phyloP scores from a whole-genome alignment of 1,284 basidiomycete genomes.

The Ceratobasidium sp. region DNA sequence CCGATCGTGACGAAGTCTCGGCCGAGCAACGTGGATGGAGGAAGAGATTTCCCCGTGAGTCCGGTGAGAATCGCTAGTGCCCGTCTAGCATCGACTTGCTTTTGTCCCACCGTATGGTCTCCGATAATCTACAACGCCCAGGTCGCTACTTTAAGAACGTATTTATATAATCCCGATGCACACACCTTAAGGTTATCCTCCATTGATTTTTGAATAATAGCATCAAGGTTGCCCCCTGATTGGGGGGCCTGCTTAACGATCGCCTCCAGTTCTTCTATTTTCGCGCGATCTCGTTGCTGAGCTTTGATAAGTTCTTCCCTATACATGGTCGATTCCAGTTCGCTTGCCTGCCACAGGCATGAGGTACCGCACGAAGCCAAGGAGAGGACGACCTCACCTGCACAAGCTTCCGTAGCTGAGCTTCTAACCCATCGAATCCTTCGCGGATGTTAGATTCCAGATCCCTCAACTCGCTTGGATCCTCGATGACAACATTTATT shows the following conservation, averaged over 20 bases:
- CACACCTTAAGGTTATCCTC: conserved; percentile 25
- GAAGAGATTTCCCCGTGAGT: conserved; percentile 27
- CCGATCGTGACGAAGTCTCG: conserved; percentile 29
- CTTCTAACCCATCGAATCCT: conserved; percentile 10
- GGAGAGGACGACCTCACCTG: not conserved
- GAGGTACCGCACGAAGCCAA: not conserved
- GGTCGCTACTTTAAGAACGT: not conserved
- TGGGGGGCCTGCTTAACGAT: not conserved
- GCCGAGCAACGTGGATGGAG: conserved; percentile 7
- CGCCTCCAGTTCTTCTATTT: conserved; percentile 3
- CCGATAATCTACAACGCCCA: conserved; percentile 13
- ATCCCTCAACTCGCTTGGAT: not conserved
- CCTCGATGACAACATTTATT: not conserved
- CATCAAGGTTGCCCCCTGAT: not conserved
- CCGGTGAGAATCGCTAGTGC: conserved; percentile 13
- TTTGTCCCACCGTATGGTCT: conserved; percentile 1
- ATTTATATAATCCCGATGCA: not conserved
- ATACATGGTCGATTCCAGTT: conserved; percentile 12
- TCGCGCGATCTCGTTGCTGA: not conserved
- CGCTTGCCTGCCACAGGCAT: not conserved
- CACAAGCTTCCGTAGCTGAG: conserved; percentile 1
- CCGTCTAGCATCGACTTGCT: conserved; percentile 17
- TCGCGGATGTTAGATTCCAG: not conserved
- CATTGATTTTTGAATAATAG: not conserved
- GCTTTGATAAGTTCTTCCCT: conserved; percentile 20